Conservation (phyloP, 1,139 yeast genomes). For the Kodamaea alishanica region DNA sequence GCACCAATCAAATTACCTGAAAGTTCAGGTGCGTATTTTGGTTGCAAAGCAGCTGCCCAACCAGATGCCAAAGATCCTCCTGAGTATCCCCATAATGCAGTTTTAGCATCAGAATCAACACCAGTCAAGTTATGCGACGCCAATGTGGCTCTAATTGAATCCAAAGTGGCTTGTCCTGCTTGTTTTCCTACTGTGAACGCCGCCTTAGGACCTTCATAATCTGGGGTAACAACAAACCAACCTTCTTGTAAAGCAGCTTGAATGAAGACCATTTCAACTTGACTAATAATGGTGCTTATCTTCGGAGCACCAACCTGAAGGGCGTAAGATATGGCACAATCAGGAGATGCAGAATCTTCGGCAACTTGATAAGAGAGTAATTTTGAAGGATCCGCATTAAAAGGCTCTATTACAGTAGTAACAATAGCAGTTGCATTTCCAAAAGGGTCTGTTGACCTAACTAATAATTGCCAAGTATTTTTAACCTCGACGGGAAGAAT, state of each 20-base stretch:
- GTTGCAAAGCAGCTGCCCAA: slow-evolving; percentile 21
- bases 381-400: slow-evolving; percentile 26
- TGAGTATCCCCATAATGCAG: slow-evolving; percentile 20
- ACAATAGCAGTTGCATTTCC: slow-evolving; percentile 31
- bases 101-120: slow-evolving; percentile 13
- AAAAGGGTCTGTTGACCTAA: slow-evolving; percentile 31
- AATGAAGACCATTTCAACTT: slow-evolving; percentile 25
- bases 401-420: slow-evolving; percentile 32
- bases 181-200: slow-evolving; percentile 28
- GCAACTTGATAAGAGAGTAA: slow-evolving; percentile 34
- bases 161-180: slow-evolving; percentile 28
- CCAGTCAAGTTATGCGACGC: slow-evolving; percentile 13
- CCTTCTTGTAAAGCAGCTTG: slow-evolving; percentile 16
- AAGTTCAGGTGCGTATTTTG: slow-evolving; percentile 20
- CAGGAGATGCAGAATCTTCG: slow-evolving; percentile 26
- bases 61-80: slow-evolving; percentile 21
- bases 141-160: slow-evolving; percentile 23
- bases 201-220: slow-evolving; percentile 25
- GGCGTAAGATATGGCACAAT: slow-evolving; percentile 35
- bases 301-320: slow-evolving; percentile 17
- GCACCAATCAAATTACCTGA: slow-evolving; percentile 14
- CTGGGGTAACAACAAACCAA: slow-evolving; percentile 20
- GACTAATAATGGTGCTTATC: slow-evolving; percentile 15
- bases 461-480: slow-evolving; percentile 30
- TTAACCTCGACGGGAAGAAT: slow-evolving; percentile 14